Conservation (phyloP, 306 rosid species). For the Rubus parviflorus region DNA sequence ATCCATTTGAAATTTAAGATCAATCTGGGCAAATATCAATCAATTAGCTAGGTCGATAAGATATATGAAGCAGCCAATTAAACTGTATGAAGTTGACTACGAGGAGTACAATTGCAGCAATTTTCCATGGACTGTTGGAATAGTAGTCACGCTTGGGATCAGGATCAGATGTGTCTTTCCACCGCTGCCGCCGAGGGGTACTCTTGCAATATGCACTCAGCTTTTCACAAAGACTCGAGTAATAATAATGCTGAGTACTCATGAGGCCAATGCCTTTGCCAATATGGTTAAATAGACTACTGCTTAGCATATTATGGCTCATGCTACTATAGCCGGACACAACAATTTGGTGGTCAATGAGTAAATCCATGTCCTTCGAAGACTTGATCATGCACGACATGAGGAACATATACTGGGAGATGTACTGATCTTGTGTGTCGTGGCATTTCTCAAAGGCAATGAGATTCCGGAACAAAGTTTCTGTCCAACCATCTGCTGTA, state of each 20-base stretch:
- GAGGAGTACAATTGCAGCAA: neutral
- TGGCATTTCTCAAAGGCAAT: neutral
- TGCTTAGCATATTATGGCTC: neutral
- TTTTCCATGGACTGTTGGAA: neutral
- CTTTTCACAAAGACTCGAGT: neutral
- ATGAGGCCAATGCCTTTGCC: neutral
- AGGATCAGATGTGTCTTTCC: neutral
- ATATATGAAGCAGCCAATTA: too few relatives aligned
- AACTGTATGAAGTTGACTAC: neutral
- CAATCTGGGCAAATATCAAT: too few relatives aligned
- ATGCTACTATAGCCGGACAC: neutral
- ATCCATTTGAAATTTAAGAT: too few relatives aligned
- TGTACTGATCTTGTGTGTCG: neutral
- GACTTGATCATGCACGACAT: conserved; percentile 1
- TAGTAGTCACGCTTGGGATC: neutral
- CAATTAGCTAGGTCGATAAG: too few relatives aligned
- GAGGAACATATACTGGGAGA: neutral
- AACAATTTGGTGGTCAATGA: neutral
- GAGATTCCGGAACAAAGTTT: neutral
- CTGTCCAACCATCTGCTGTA: neutral
- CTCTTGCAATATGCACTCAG: neutral
- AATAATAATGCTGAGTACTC: neutral
- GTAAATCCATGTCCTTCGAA: neutral
- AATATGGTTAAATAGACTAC: neutral
- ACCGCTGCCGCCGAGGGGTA: neutral